Evolutionary conservation across 768 basidiomycete genomes (phyloP).

Genomic region (Amyloporia xantha): DNA sequence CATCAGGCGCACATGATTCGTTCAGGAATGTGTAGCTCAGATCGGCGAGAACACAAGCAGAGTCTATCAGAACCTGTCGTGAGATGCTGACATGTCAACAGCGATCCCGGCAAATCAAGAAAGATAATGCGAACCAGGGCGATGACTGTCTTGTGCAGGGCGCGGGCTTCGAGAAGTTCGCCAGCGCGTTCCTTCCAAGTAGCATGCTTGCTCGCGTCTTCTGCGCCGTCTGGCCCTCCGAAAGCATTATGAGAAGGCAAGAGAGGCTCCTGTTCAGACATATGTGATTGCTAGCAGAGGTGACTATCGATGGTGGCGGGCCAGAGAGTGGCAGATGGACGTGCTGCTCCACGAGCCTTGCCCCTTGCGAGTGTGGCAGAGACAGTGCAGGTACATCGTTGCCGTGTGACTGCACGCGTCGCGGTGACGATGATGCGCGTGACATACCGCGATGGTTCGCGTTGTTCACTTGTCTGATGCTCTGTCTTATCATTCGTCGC

Average conservation of each 20-base stretch:
- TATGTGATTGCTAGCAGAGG: too few species aligned
- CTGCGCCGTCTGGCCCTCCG: too few species aligned
- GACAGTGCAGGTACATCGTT: not conserved
- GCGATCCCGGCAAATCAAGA: constrained; percentile 3
- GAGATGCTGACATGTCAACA: not conserved
- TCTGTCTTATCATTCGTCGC: too few species aligned
- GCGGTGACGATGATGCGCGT: not conserved
- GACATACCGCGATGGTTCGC: too few species aligned
- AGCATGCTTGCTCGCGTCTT: constrained; percentile 3
- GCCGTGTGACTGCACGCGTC: not conserved
- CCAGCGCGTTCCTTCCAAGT: constrained; percentile 27
- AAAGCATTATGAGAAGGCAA: constrained; percentile 13
- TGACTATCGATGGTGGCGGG: not conserved
- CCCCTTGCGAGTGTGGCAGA: not conserved
- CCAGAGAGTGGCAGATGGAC: not conserved
- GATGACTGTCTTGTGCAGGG: constrained; percentile 52
- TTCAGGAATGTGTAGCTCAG: constrained; percentile 62
- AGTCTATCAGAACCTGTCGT: constrained; percentile 54
- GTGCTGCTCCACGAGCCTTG: not conserved
- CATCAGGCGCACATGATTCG: constrained; percentile 38
- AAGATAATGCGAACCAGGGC: constrained; percentile 39
- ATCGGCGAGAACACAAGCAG: constrained; percentile 64
- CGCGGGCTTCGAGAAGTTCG: constrained; percentile 42
- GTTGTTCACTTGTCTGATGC: too few species aligned
- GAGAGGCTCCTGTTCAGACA: constrained; percentile 25